Percentiles rank a stretch among this genome's conserved stretches.
phyloP scores from a whole-genome alignment of 2,329 filamentous ascomycete species.

The Ophiosphaerella narmari region DNA sequence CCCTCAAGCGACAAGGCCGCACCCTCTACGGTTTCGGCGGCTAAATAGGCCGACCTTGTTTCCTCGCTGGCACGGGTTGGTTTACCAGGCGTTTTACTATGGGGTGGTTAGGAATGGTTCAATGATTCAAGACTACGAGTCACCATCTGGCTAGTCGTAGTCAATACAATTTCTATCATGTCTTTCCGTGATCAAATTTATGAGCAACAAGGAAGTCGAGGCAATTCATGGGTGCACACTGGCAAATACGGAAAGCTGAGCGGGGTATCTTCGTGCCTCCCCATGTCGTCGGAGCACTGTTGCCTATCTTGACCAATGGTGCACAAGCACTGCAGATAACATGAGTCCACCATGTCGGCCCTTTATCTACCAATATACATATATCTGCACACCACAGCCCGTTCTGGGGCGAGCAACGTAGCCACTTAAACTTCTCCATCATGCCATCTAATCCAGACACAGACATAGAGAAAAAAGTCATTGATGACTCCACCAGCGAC shows the following conservation, averaged over 20 bases:
- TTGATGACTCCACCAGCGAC: constrained; percentile 33
- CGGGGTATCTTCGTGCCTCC: too few species aligned
- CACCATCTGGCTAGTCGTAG: constrained; percentile 27
- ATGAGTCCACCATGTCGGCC: too few species aligned
- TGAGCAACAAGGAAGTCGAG: too few species aligned
- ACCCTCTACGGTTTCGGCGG: constrained; percentile 88
- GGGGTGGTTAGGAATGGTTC: constrained; percentile 30
- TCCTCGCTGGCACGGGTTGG: constrained; percentile 26
- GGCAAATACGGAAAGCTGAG: too few species aligned
- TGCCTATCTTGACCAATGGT: too few species aligned
- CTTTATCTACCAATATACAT: too few species aligned
- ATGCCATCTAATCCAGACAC: constrained; percentile 19
- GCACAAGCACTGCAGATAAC: too few species aligned
- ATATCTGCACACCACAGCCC: too few species aligned
- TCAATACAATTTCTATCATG: constrained; percentile 24
- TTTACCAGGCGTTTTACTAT: constrained; percentile 38
- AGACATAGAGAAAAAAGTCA: constrained; percentile 32
- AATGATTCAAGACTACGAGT: constrained; percentile 27
- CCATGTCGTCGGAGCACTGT: too few species aligned
- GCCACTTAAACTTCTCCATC: not conserved
- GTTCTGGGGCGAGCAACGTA: too few species aligned
- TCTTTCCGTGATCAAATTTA: too few species aligned
- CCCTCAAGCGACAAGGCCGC: constrained; percentile 68
- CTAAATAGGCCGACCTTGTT: constrained; percentile 56
- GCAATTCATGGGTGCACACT: too few species aligned